Conservation (phyloP, 2,329 filamentous ascomycete genomes). For the Hymenoscyphus infarciens region DNA sequence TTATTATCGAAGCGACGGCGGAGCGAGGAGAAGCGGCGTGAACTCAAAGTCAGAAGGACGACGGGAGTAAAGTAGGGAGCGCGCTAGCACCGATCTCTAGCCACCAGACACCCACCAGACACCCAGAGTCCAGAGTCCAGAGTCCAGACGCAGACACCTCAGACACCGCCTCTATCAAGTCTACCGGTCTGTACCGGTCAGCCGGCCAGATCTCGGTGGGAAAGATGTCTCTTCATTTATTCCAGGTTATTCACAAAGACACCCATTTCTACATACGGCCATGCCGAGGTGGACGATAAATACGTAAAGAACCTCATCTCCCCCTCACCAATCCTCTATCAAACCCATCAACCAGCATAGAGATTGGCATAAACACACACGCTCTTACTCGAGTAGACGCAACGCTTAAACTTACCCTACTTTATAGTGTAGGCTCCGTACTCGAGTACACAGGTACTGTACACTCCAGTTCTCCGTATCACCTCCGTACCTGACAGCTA, state of each 20-base stretch:
- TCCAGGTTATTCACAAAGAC: not conserved
- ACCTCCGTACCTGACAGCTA: no score
- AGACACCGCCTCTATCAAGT: no score
- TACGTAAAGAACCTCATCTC: not conserved
- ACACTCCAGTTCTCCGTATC: no score
- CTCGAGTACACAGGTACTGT: no score
- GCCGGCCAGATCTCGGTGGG: not conserved
- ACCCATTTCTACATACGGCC: not conserved
- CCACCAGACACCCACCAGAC: not conserved
- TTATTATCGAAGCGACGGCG: not conserved
- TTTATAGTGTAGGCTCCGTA: no score
- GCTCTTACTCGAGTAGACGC: no score
- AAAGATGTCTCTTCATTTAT: not conserved
- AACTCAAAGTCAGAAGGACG: constrained; percentile 2
- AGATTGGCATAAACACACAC: no score
- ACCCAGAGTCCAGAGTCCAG: no score
- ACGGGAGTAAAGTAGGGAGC: no score
- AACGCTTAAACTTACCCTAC: no score
- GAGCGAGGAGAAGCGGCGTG: not conserved
- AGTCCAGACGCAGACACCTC: not conserved
- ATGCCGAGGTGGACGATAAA: not conserved
- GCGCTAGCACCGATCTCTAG: not conserved
- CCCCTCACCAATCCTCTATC: not conserved
- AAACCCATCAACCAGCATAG: no score
- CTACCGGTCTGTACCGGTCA: no score